phyloP scores from a whole-genome alignment of 352 stramenopile genomes.

The Stramenopiles sp. region DNA sequence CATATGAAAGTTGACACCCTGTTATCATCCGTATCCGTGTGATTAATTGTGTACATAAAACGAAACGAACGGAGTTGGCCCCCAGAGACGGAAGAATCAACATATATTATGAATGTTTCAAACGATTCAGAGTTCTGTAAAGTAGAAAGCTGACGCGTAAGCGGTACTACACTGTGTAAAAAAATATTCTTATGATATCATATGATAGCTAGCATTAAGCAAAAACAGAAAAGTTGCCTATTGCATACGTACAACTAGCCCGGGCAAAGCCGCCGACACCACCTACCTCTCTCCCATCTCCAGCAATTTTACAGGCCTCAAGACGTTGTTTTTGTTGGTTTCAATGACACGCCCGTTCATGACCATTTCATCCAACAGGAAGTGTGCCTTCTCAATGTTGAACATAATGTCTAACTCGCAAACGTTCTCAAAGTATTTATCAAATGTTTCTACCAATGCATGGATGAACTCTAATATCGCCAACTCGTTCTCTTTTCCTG shows the following conservation, averaged over 20 bases:
- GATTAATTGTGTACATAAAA: too few relatives aligned
- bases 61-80: too few relatives aligned
- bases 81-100: too few relatives aligned
- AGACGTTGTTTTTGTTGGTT: constrained; percentile 94
- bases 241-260: too few relatives aligned
- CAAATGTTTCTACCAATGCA: constrained; percentile 95
- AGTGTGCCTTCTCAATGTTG: constrained; percentile 75
- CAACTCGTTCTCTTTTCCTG: constrained; percentile 95
- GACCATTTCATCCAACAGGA: constrained; percentile 85
- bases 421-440: constrained; percentile 96
- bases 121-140: too few relatives aligned
- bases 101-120: too few relatives aligned
- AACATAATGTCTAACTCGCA: constrained; percentile 79
- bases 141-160: too few relatives aligned
- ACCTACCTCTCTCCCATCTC: constrained; percentile 66
- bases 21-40: background rate
- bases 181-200: too few relatives aligned
- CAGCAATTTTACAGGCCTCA: constrained; percentile 95
- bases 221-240: too few relatives aligned
- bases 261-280: too few relatives aligned
- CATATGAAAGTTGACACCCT: background rate
- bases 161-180: too few relatives aligned
- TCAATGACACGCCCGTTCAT: constrained; percentile 98
- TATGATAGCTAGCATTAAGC: too few relatives aligned
- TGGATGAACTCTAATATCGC: constrained; percentile 99